Evolutionary conservation across 108 stramenopile genomes (phyloP).

Genomic region (Poteriospumella lacustris): DNA sequence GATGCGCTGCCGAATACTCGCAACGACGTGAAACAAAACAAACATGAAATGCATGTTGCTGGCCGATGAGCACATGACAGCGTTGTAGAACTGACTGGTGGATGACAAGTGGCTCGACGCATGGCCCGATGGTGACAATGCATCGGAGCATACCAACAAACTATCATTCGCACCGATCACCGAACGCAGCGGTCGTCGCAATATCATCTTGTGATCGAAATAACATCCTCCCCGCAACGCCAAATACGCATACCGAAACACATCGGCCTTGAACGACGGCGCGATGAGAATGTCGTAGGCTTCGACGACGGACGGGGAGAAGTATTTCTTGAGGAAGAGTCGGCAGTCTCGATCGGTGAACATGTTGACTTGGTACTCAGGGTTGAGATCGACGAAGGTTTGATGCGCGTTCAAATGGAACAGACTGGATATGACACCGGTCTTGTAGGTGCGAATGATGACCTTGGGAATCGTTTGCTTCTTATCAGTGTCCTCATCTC

Average conservation of each 20-base stretch:
- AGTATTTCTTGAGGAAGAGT: neutral
- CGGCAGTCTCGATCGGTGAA: neutral
- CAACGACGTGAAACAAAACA: neutral
- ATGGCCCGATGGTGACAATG: neutral
- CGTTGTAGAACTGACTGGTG: neutral
- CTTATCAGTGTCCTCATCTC: too few species aligned
- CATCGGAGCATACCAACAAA: neutral
- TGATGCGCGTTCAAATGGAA: neutral
- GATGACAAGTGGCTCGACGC: neutral
- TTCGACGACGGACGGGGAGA: neutral
- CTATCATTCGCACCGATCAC: neutral
- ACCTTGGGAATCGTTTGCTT: neutral
- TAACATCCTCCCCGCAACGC: neutral
- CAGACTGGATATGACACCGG: neutral
- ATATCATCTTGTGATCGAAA: neutral
- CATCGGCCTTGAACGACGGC: neutral
- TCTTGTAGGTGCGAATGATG: neutral
- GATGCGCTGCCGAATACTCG: neutral
- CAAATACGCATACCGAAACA: neutral
- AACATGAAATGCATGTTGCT: neutral
- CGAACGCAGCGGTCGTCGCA: neutral
- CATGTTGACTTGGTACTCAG: neutral
- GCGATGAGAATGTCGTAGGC: neutral
- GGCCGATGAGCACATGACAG: neutral
- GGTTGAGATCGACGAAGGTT: neutral